Percentiles rank a stretch among this genome's conserved stretches.
phyloP scores from a whole-genome alignment of 768 basidiomycete species.

The Pleurotus pulmonarius region DNA sequence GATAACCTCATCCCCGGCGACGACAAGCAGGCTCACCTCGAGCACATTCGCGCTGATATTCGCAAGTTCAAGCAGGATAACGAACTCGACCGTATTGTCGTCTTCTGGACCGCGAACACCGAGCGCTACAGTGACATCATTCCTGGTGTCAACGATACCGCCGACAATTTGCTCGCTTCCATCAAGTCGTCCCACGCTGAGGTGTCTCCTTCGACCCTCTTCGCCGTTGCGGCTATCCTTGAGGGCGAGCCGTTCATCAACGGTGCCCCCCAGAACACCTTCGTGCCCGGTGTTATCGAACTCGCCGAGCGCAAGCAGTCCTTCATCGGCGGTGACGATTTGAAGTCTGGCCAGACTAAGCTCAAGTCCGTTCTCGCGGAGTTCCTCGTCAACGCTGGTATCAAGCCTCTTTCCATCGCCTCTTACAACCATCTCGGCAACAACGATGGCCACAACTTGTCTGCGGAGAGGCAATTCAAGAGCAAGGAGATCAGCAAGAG shows the following conservation, averaged over 20 bases:
- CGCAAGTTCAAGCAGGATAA: conserved; percentile 86
- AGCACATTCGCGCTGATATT: conserved; percentile 90
- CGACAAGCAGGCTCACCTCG: conserved; percentile 89
- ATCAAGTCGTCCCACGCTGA: conserved; percentile 86
- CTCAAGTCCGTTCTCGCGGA: conserved; percentile 96
- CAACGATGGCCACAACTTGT: conserved; percentile 94
- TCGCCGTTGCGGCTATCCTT: conserved; percentile 93
- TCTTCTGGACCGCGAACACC: conserved; percentile 99
- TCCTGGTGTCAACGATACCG: conserved; percentile 92
- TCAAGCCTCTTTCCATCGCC: conserved; percentile 95
- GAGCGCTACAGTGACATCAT: conserved; percentile 97
- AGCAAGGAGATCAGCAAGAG: conserved; percentile 99
- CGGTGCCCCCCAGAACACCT: conserved; percentile 98
- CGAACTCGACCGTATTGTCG: conserved; percentile 80
- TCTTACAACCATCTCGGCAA: conserved; percentile 99
- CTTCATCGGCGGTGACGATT: conserved; percentile 97
- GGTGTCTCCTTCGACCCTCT: conserved; percentile 94
- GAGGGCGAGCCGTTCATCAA: conserved; percentile 96
- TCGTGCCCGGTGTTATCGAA: conserved; percentile 91
- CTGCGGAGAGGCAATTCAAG: conserved; percentile 89
- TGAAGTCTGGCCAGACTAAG: conserved; percentile 97
- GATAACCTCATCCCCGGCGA: conserved; percentile 86
- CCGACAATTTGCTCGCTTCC: conserved; percentile 77
- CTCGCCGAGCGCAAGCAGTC: conserved; percentile 86
- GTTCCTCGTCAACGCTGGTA: conserved; percentile 98